A percentile compares a stretch with the other conserved stretches of the same genome.
Evolutionary conservation across 495 filamentous ascomycete genomes (phyloP).

Genomic region (Podospora pseudopauciseta): DNA sequence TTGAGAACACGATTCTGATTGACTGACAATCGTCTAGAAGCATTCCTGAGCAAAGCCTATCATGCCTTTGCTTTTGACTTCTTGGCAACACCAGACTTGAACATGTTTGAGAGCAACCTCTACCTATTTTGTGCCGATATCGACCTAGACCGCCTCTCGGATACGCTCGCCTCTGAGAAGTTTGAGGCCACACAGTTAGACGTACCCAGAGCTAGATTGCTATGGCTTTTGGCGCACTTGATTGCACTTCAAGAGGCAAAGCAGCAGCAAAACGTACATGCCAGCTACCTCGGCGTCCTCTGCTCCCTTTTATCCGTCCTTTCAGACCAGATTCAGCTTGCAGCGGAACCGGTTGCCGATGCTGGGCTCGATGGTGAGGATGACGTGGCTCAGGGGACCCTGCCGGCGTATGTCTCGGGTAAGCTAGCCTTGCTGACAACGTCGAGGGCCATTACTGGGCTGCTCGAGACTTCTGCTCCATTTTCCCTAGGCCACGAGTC

Average conservation of each 20-base stretch:
- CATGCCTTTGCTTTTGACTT: slow-evolving; percentile 39
- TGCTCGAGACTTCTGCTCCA: slow-evolving; percentile 38
- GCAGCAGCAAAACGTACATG: slow-evolving; percentile 21
- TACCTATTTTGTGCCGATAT: slow-evolving; percentile 21
- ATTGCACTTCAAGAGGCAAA: slow-evolving; percentile 64
- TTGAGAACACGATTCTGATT: background rate
- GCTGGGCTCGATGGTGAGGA: slow-evolving; percentile 3
- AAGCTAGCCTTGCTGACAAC: slow-evolving; percentile 37
- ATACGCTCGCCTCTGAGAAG: slow-evolving; percentile 14
- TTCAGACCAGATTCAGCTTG: background rate
- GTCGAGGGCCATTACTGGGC: slow-evolving; percentile 39
- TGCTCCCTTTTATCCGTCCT: slow-evolving; percentile 28
- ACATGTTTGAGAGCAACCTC: slow-evolving; percentile 23
- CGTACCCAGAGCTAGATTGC: slow-evolving; percentile 34
- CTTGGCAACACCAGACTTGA: slow-evolving; percentile 30
- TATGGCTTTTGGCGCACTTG: slow-evolving; percentile 80
- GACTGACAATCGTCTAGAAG: slow-evolving; percentile 11
- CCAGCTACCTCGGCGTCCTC: slow-evolving; percentile 23
- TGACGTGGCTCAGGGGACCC: slow-evolving; percentile 10
- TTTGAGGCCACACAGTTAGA: slow-evolving; percentile 19
- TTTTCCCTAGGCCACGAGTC: slow-evolving; percentile 28
- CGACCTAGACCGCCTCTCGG: slow-evolving; percentile 29
- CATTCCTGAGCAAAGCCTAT: slow-evolving; percentile 28
- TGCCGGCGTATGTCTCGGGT: slow-evolving; percentile 33
- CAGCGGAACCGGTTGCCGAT: slow-evolving; percentile 21